These are phyloP conservation scores for Lumnitzera racemosa DNA, from an alignment of 345 rosid species.

Conservation along the genomic window DNA sequence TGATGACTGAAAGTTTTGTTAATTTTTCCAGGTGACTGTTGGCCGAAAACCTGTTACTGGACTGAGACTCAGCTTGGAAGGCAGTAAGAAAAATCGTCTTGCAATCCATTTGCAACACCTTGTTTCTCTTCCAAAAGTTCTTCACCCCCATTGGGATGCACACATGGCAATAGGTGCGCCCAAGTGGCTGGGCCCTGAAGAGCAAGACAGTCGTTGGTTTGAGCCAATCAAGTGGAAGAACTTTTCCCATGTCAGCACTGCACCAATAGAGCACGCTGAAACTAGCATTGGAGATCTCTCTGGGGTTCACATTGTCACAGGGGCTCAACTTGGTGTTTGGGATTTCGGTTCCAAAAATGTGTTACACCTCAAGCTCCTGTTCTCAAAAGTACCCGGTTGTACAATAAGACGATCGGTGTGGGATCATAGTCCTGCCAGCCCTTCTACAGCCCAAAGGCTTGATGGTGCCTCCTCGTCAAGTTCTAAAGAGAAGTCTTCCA, in stretches of 20 bases:
- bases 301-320: conserved; percentile 88
- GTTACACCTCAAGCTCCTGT: conserved; percentile 80
- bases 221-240: conserved; percentile 97
- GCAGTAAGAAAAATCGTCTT: conserved; percentile 81
- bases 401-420: conserved; percentile 92
- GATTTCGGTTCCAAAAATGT: conserved; percentile 88
- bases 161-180: conserved; percentile 96
- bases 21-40: conserved; percentile 71
- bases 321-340: conserved; percentile 97
- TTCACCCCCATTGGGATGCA: conserved; percentile 95
- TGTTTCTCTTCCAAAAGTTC: conserved; percentile 88
- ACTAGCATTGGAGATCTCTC: conserved; percentile 93
- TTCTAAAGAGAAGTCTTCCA: conserved; percentile 26
- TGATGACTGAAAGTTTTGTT: not conserved
- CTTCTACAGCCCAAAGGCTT: conserved; percentile 18
- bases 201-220: conserved; percentile 98
- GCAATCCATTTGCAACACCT: conserved; percentile 88
- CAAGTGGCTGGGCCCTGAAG: conserved; percentile 97
- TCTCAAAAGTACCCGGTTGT: conserved; percentile 93
- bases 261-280: conserved; percentile 76
- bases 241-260: conserved; percentile 99
- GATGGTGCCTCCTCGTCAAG: conserved; percentile 61
- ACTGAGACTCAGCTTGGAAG: conserved; percentile 78
- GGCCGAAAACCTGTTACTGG: conserved; percentile 97
- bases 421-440: conserved; percentile 75